These are phyloP conservation scores for Solanum lycopersicoides DNA, from an alignment of 257 asterid species.

Conservation along the genomic window DNA sequence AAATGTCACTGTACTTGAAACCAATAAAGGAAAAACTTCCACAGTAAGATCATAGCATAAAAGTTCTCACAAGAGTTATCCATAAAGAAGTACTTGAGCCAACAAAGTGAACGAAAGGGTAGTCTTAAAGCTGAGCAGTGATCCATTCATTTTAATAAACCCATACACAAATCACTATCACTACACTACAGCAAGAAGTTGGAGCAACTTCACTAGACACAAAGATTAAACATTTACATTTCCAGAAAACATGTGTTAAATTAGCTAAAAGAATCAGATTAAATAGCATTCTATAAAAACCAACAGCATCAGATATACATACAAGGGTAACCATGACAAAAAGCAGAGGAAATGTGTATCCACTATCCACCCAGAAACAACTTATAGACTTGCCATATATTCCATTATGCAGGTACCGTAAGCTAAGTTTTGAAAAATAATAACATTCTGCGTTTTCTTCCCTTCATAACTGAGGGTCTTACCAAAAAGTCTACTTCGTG, in stretches of 20 bases:
- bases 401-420: neutral
- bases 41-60: neutral
- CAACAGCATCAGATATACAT: neutral
- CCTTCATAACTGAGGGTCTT: neutral
- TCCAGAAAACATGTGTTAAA: too few species aligned
- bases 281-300: neutral
- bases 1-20: neutral
- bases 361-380: neutral
- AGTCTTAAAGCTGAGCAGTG: neutral
- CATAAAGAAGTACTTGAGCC: neutral
- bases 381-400: neutral
- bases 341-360: neutral
- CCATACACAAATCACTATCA: neutral
- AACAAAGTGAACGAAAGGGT: neutral
- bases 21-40: neutral
- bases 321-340: neutral
- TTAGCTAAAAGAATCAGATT: too few species aligned
- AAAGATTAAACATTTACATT: too few species aligned
- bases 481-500: neutral
- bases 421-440: neutral
- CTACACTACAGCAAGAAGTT: too few species aligned
- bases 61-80: neutral
- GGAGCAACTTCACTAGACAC: too few species aligned
- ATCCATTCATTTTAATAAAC: too few species aligned
- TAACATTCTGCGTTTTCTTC: neutral